These are phyloP conservation scores for Naganishia kalamii DNA, from an alignment of 768 basidiomycete genomes.

Conservation along the genomic window DNA sequence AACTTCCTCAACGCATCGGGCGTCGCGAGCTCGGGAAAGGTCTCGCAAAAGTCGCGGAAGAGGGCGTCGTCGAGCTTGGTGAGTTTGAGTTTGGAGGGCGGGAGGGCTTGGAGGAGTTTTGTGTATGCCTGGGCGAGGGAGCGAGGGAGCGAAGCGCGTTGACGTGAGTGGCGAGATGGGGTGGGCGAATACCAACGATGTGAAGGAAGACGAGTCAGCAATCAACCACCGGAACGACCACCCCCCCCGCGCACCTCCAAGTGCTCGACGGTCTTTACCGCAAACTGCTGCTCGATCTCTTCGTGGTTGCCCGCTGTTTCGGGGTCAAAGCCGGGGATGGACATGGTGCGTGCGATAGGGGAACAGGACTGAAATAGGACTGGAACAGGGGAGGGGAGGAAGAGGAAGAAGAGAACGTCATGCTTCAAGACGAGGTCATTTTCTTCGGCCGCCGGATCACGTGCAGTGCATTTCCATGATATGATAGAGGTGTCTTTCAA, in stretches of 20 bases:
- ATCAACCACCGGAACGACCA: too few relatives aligned
- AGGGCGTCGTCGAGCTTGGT: slow-evolving; percentile 91
- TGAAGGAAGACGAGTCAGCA: neutral
- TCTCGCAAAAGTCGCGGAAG: slow-evolving; percentile 63
- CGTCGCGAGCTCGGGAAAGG: slow-evolving; percentile 69
- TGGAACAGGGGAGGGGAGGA: neutral
- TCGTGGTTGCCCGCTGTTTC: slow-evolving; percentile 83
- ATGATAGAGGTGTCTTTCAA: too few relatives aligned
- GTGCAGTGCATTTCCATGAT: too few relatives aligned
- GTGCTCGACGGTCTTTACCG: slow-evolving; percentile 92
- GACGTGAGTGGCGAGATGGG: too few relatives aligned
- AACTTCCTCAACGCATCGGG: slow-evolving; percentile 54
- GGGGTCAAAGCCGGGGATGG: slow-evolving; percentile 61
- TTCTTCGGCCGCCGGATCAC: too few relatives aligned
- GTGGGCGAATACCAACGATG: neutral
- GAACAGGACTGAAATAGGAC: neutral
- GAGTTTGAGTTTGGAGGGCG: slow-evolving; percentile 67
- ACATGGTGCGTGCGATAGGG: slow-evolving; percentile 18
- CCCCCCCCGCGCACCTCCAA: slow-evolving; percentile 81
- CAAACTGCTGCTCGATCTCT: slow-evolving; percentile 98
- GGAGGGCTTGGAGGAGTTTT: slow-evolving; percentile 77
- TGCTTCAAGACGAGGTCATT: too few relatives aligned
- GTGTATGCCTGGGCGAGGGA: slow-evolving; percentile 86
- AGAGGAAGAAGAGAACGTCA: too few relatives aligned
- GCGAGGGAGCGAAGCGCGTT: too few relatives aligned